Conservation (phyloP, 139 green algal species). For the Penium margaritaceum region DNA sequence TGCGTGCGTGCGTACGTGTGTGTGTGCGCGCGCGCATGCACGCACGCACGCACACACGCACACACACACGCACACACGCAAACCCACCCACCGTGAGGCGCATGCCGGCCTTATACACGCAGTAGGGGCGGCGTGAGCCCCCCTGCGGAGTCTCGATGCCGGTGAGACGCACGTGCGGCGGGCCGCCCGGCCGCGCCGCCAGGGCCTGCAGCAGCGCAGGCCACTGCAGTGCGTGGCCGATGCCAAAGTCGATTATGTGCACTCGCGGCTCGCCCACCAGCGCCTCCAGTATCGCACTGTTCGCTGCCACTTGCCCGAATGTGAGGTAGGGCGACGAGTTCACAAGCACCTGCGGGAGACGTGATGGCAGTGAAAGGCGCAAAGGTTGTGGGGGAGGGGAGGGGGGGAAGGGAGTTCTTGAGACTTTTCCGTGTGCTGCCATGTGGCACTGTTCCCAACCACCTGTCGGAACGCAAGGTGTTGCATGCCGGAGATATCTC, state of each 20-base stretch:
- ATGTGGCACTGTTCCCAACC: no score
- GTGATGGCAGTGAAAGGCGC: not conserved
- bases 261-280: slow-evolving; percentile 11
- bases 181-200: not conserved
- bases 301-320: slow-evolving; percentile 30
- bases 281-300: slow-evolving; percentile 32
- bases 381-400: not conserved
- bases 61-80: no score
- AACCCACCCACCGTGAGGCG: not conserved
- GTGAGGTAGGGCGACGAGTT: slow-evolving; percentile 25
- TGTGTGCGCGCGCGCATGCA: no score
- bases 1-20: no score
- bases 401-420: not conserved
- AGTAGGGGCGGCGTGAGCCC: not conserved
- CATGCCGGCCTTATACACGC: not conserved
- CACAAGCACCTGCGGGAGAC: slow-evolving; percentile 21
- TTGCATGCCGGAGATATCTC: no score
- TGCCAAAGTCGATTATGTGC: slow-evolving; percentile 37
- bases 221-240: slow-evolving; percentile 26
- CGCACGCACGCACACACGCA: no score
- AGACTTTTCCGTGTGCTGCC: no score
- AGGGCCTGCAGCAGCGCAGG: slow-evolving; percentile 20
- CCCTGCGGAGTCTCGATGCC: not conserved
- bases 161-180: not conserved
- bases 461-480: no score